Evolutionary conservation across 805 yeast genomes (phyloP), one percentile per base, ranked within the genome.

Genomic region (Nakazawaea pomicola): DNA sequence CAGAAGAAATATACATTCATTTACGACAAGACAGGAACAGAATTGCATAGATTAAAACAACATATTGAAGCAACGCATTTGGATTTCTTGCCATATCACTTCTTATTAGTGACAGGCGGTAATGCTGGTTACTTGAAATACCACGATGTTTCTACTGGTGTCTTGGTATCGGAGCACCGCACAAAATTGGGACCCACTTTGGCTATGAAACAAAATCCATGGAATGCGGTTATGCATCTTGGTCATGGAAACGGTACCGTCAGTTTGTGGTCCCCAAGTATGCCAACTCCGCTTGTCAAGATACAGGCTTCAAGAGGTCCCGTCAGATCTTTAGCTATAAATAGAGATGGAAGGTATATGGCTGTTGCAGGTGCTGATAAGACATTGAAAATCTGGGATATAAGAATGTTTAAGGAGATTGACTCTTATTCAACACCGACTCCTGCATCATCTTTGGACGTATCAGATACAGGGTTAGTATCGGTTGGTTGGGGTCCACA

Each of bases 401-500:
- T 93, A 37, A 77, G 99, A 55, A 86, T 75, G 49, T 84, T 83
- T 61, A 76, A 79, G 61, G 88, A 80, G 54, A 53, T 87, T 24
- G 91, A 85, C 53, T 63, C 86, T 2, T 83, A 83, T 53, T 61
- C 52, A 57, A 73, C 76, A 4, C 96, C 95, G 16, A 85, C 96
- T 0, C 96, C 96, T 2, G 95, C 95, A 0, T 68, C 79, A 11
- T 74, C 87, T 16, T 64, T 89, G 15, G 79, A 80, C 50, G 80
- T 90, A 29, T 88, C 96, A 2, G 98, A 91, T 59, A 73, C 86
- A 1, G 97, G 96, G 1, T 67, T 93, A 16, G 61, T 93, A 25
- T 78, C 93, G 1, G 88, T 87, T n/a, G 83, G 95, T 3, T 87
- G 96, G 87, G 97, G 97, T 6, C 90, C 97, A 0, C 96, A 90